These are phyloP conservation scores for Volvox carteri DNA, from an alignment of 163 green algal species.

Conservation along the genomic window DNA sequence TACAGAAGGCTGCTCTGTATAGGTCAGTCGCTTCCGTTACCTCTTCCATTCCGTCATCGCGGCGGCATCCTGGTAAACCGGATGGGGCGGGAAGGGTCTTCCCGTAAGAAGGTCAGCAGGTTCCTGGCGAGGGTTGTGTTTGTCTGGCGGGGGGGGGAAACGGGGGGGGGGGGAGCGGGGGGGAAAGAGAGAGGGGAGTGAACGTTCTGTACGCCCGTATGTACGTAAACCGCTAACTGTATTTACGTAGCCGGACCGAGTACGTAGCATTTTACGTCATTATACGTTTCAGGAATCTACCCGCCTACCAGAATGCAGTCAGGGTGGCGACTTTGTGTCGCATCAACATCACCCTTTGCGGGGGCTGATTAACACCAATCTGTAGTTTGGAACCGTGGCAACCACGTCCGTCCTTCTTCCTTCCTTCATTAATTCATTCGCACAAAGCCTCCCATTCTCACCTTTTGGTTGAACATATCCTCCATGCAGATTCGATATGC, in stretches of 20 bases:
- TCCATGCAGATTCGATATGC: constrained; percentile 12
- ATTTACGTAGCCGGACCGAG: background rate
- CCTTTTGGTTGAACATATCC: constrained; percentile 28
- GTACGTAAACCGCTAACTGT: background rate
- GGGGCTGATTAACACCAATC: too few relatives aligned
- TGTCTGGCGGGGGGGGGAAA: background rate
- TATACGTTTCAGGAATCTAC: background rate
- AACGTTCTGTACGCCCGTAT: background rate
- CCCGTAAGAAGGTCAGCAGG: constrained; percentile 24
- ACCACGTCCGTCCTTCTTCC: background rate
- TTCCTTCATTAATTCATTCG: background rate
- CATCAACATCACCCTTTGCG: too few relatives aligned
- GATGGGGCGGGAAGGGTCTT: background rate
- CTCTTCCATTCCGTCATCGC: too few relatives aligned
- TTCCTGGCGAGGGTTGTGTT: constrained; percentile 12
- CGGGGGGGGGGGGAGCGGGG: too few relatives aligned
- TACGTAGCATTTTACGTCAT: background rate
- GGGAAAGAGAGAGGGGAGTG: background rate
- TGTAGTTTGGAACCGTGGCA: too few relatives aligned
- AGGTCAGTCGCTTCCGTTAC: too few relatives aligned
- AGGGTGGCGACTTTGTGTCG: background rate
- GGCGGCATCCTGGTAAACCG: constrained; percentile 2
- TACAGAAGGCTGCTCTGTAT: too few relatives aligned
- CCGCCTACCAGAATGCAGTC: background rate
- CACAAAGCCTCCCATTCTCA: background rate